These are phyloP conservation scores for Sclerotinia minor DNA, from an alignment of 2,329 filamentous ascomycete species.

Conservation along the genomic window DNA sequence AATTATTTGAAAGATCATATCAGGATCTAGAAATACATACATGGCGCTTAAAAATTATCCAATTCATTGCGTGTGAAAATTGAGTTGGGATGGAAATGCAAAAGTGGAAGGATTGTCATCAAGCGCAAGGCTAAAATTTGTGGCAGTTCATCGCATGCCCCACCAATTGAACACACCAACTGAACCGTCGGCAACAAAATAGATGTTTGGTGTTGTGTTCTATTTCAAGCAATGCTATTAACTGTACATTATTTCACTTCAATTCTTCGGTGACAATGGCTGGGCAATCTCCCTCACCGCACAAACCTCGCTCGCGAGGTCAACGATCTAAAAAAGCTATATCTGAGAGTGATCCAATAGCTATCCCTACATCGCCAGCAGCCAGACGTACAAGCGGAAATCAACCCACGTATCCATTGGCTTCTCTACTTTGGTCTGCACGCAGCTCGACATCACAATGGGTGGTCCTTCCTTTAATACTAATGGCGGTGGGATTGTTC, in stretches of 20 bases:
- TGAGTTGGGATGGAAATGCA: background rate
- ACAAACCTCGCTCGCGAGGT: constrained; percentile 22
- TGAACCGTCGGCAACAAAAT: background rate
- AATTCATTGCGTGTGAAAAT: background rate
- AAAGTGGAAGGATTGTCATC: constrained; percentile 15
- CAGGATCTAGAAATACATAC: background rate
- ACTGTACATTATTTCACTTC: constrained; percentile 8
- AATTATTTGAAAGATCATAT: background rate
- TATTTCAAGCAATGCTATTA: constrained; percentile 14
- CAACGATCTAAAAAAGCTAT: constrained; percentile 13
- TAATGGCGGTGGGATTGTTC: constrained; percentile 90
- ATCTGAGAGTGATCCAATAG: constrained; percentile 15
- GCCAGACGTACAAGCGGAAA: constrained; percentile 23
- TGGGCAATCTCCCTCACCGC: constrained; percentile 18
- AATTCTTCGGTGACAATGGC: constrained; percentile 21
- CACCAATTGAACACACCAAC: constrained; percentile 5
- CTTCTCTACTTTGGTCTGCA: constrained; percentile 91
- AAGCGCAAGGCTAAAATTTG: constrained; percentile 17
- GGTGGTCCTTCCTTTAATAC: constrained; percentile 81
- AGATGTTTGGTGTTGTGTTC: background rate
- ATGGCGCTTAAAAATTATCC: background rate
- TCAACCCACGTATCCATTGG: constrained; percentile 70
- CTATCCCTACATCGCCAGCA: constrained; percentile 2
- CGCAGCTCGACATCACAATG: constrained; percentile 84
- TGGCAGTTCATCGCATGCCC: background rate